Base-by-base conservation (phyloP, 208 protist species). In the Herpetomonas samuelpessoai region DNA sequence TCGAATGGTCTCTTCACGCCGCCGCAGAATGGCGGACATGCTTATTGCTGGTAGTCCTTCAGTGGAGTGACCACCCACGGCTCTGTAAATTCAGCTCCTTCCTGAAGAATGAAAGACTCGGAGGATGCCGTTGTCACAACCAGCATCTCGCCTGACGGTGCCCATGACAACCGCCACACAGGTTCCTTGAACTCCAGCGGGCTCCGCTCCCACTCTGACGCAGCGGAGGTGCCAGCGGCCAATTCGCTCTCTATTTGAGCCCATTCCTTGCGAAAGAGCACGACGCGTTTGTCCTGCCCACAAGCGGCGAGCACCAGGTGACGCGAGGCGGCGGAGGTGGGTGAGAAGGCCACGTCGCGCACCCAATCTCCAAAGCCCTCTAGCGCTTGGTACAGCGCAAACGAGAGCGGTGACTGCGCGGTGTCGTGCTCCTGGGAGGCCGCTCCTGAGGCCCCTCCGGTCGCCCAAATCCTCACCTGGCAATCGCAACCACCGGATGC, bases 401-500 rank as follows among this genome's bases (percentile, higher is more conserved):
- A 91, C 0, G 57, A 28, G 9, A 69, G 29, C 18, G 30, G n/a
- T 38, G 6, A 19, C 35, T 14, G 9, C 35, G 35, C 35, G 35
- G 6, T 14, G 35, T 41, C 6, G 9, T 41, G 35, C 35, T 41
- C 9, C 6, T 41, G 9, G 35, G 6, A 41, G 9, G 35, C 35
- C 35, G 35, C 35, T 18, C 9, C 35, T 6, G 35, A 41, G 35
- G 35, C 10, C 27, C 16, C 39, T 22, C n/a, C 50, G 0, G 68
- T 16, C 3, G 60, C 61, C 86, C 88, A 95, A n/a, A 92, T 53
- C 0, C 84, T 75, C 12, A 95, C 85, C 27, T 87, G 78, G 24
- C 79, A 70, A 62, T 95, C 88, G 62, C 88, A 92, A 22, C 88
- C 88, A 45, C 88, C 85, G 28, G 85, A 92, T 2, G 76, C 88